These are phyloP conservation scores for Zymoseptoria brevis DNA, from an alignment of 2,329 filamentous ascomycete genomes.

Conservation along the genomic window DNA sequence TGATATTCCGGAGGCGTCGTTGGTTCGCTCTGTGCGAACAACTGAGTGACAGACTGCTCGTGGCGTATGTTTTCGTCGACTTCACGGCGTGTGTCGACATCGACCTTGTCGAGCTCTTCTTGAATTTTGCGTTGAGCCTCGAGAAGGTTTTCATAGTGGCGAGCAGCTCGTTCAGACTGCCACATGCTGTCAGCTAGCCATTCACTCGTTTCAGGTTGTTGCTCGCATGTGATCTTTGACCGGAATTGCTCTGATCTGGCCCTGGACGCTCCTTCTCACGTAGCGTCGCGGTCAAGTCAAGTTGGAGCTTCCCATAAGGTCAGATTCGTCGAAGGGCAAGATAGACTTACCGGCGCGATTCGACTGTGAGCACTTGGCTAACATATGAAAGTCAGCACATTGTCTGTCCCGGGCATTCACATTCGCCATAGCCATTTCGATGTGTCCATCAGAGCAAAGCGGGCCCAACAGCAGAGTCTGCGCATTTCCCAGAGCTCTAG, in stretches of 20 bases:
- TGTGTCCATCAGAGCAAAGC: neutral
- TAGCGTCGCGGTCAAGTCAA: neutral
- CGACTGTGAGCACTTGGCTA: slow-evolving; percentile 47
- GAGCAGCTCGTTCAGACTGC: slow-evolving; percentile 87
- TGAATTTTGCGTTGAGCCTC: slow-evolving; percentile 87
- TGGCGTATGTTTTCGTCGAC: slow-evolving; percentile 79
- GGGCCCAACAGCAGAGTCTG: neutral
- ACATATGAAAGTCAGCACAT: neutral
- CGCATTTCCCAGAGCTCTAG: neutral
- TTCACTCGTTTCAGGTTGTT: neutral
- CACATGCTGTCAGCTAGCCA: slow-evolving; percentile 12
- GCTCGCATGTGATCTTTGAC: neutral
- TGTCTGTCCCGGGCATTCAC: neutral
- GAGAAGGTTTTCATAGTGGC: slow-evolving; percentile 83
- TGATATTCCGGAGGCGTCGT: slow-evolving; percentile 92
- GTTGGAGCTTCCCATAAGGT: slow-evolving; percentile 19
- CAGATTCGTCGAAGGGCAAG: neutral
- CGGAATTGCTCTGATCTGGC: neutral
- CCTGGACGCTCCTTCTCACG: neutral
- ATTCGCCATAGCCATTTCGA: neutral
- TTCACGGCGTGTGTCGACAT: slow-evolving; percentile 73
- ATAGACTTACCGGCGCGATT: slow-evolving; percentile 63
- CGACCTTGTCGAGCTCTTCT: slow-evolving; percentile 82
- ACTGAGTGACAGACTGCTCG: slow-evolving; percentile 62
- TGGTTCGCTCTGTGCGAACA: slow-evolving; percentile 72